Base-by-base conservation (phyloP, 176 grass and related monocot species). In the Canna indica region DNA sequence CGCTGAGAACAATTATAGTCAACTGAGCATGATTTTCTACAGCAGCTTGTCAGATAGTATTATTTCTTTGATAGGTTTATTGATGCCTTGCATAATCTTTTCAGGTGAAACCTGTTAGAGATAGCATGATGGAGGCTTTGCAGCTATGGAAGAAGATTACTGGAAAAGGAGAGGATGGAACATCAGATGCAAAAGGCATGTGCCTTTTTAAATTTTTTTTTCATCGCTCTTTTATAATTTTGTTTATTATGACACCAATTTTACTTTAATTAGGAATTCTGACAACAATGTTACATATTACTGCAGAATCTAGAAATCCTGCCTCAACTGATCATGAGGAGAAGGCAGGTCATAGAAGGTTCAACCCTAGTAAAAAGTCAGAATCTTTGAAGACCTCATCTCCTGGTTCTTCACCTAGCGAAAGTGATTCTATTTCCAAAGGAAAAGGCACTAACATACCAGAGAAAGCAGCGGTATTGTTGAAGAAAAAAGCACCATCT, bases 51-150 rank as follows among this genome's bases (percentile, higher is more conserved):
- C 34, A 66, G 38, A 64, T 1, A 10, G 8, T n/a, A 22, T 35
- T n/a, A 17, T 34, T 66, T 66, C 7, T 66, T 39, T 66, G 63
- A 32, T 66, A 66, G 18, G 18, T 45, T 27, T 77, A 22, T 35
- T 63, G 8, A 26, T 16, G 30, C 47, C 25, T 67, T 84, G 27
- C 34, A 60, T 47, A 15, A 4, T 53, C 47, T 33, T 69, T 64
- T 33, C 65, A 99, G 94, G 94, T 99, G 77, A 93, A 86, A 78
- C 94, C 89, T 76, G 89, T 90, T 50, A 92, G 94, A 82, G 94
- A 99, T 57, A 99, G 94, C 73, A 90, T 99, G 90, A 75, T 75
- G 45, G 94, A 93, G 73, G 94, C 94, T 56, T 66, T 90, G 41
- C 84, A 85, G 66, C 41, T 87, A 73, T 99, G 90, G 94, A 93